Percentiles rank a stretch among this genome's conserved stretches.
phyloP scores from a whole-genome alignment of 2,329 filamentous ascomycete genomes.

The Ceratocystis smalleyi region DNA sequence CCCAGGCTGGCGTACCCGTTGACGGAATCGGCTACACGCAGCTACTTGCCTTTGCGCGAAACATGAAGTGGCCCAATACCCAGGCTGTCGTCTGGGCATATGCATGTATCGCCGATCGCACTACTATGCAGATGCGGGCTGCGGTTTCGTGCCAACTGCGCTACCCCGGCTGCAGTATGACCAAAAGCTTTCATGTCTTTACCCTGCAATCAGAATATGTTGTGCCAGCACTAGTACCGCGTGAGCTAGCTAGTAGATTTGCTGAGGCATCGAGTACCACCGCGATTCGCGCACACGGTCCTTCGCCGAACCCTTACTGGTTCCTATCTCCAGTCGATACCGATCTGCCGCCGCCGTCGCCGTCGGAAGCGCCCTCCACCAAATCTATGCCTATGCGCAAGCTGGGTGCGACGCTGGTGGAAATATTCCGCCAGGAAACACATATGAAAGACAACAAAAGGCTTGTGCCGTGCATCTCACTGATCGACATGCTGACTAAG shows the following conservation, averaged over 20 bases:
- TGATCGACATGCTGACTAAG: constrained; percentile 6
- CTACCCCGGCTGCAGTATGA: constrained; percentile 12
- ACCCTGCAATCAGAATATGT: constrained; percentile 6
- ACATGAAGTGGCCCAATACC: constrained; percentile 19
- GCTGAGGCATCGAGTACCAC: not conserved
- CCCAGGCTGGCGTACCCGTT: not conserved
- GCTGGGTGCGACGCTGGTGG: constrained; percentile 8
- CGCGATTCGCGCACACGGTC: not conserved
- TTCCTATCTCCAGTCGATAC: not conserved
- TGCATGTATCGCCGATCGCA: constrained; percentile 21
- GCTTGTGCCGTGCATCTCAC: constrained; percentile 4
- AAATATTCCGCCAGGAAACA: constrained; percentile 1
- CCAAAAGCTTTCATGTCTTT: not conserved
- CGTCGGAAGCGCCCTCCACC: not conserved
- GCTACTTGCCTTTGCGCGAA: constrained; percentile 9
- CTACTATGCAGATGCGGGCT: constrained; percentile 22
- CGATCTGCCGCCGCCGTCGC: not conserved
- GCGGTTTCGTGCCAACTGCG: constrained; percentile 17
- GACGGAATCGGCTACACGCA: constrained; percentile 12
- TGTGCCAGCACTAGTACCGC: constrained; percentile 14
- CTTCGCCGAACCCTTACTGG: not conserved
- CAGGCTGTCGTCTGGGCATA: constrained; percentile 25
- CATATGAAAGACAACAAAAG: not conserved
- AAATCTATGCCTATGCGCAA: not conserved
- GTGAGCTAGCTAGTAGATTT: constrained; percentile 7